Percentiles rank a stretch among this genome's conserved stretches.
Conservation (phyloP, 2,329 filamentous ascomycete species). For the Ophiostoma piceae region DNA sequence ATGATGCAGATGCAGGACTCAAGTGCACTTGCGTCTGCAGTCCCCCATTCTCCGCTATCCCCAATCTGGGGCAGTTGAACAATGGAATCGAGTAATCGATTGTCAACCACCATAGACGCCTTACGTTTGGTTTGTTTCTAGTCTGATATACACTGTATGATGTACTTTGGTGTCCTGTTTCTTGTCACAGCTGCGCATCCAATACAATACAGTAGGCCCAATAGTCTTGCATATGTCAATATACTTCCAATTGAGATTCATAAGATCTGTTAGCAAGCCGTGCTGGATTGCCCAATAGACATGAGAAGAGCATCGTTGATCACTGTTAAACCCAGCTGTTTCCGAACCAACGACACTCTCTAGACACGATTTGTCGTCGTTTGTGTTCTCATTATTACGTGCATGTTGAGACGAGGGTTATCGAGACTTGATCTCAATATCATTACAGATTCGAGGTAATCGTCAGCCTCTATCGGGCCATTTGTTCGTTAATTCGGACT, state of each 20-base stretch:
- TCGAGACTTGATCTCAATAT: background rate
- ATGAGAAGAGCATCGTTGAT: background rate
- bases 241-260: background rate
- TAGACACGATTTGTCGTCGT: background rate
- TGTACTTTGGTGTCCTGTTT: background rate
- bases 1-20: background rate
- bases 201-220: background rate
- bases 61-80: background rate
- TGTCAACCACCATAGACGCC: background rate
- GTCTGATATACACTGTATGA: background rate
- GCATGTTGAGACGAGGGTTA: background rate
- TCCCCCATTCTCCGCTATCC: constrained; percentile 7
- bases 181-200: background rate
- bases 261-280: background rate
- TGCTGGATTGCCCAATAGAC: background rate
- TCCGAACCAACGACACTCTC: background rate
- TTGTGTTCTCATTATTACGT: background rate
- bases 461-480: background rate
- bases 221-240: background rate
- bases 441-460: background rate
- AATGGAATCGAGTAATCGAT: constrained; percentile 17
- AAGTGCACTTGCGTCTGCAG: background rate
- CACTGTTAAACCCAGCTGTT: background rate
- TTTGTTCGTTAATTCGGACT: background rate
- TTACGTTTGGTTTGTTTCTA: constrained; percentile 11